Base-by-base conservation (phyloP, 805 yeast species). In the Pichia manshurica region DNA sequence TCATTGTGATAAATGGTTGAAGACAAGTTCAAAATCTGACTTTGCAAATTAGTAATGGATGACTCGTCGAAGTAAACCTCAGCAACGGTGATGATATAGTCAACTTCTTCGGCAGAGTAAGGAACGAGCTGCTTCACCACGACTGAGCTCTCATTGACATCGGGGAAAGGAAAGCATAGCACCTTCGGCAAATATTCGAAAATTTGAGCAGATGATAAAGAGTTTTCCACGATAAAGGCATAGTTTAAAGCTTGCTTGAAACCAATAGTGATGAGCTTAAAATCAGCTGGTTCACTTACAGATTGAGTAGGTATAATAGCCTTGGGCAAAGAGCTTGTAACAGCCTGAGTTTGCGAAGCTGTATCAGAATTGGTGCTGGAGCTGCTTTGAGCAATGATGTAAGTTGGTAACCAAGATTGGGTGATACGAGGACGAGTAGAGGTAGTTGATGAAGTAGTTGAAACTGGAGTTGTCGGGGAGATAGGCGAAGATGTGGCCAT, bases 51-150 rank as follows among this genome's bases (percentile, higher is more conserved):
- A 1, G 63, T 56, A 16, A 86, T 74, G 28, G 74, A 66, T 12
- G 65, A 62, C 10, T 67, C 62, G 20, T 96, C 96, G 69, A 88
- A 84, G 62, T 85, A 88, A 47, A 87, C 84, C 62, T 84, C 84
- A 6, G 97, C 98, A 51, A 90, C 86, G 0, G 97, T 85, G 47
- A 87, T 87, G 51, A 88, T 76, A 64, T 87, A 91, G 42, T 70
- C 71, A 43, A 71, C 72, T 13, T 66, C 67, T 1, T 70, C 47
- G 2, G 87, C 75, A 16, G 81, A 73, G 61, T 81, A 85, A 34
- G 98, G 98, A 51, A 83, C 81, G 56, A 91, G 73, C 62, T 82
- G 78, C 49, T 71, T 68, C 54, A 90, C 87, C 8, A 79, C 63
- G 20, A 87, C 77, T 5, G 75, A 60, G 17, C 57, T 52, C 19